These are phyloP conservation scores for Eremothecium cymbalariae DNA, from an alignment of 1,139 yeast species.

Conservation along the genomic window DNA sequence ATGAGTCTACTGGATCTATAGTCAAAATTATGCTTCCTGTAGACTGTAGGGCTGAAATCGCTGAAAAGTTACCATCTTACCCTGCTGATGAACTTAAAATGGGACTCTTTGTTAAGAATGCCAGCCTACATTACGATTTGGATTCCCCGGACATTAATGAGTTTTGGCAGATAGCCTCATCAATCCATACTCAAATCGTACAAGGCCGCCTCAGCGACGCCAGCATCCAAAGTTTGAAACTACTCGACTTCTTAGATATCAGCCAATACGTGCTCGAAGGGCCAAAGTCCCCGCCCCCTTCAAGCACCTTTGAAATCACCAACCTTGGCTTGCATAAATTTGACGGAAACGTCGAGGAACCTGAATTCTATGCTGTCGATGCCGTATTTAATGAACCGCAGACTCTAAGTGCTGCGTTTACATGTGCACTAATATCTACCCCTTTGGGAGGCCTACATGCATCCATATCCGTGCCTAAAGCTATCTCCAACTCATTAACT, in stretches of 20 bases:
- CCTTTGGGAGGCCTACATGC: constrained; percentile 21
- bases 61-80: constrained; percentile 8
- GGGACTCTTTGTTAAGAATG: constrained; percentile 16
- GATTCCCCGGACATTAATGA: constrained; percentile 4
- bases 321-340: constrained; percentile 26
- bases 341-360: constrained; percentile 6
- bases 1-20: constrained; percentile 13
- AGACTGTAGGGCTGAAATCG: constrained; percentile 20
- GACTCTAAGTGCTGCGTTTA: constrained; percentile 20
- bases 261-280: constrained; percentile 15
- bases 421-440: constrained; percentile 22
- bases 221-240: constrained; percentile 17
- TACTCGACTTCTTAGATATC: constrained; percentile 22
- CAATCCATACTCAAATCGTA: constrained; percentile 10
- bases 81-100: constrained; percentile 7
- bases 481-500: too few species aligned
- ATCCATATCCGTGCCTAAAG: constrained; percentile 1
- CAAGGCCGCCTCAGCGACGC: constrained; percentile 12
- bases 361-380: constrained; percentile 18
- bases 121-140: constrained; percentile 12
- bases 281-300: constrained; percentile 15
- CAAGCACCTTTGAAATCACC: constrained; percentile 27
- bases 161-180: constrained; percentile 19
- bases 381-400: constrained; percentile 28
- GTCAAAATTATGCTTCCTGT: constrained; percentile 24